Conservation (phyloP, 2,329 filamentous ascomycete species). For the Parastagonospora nodorum region DNA sequence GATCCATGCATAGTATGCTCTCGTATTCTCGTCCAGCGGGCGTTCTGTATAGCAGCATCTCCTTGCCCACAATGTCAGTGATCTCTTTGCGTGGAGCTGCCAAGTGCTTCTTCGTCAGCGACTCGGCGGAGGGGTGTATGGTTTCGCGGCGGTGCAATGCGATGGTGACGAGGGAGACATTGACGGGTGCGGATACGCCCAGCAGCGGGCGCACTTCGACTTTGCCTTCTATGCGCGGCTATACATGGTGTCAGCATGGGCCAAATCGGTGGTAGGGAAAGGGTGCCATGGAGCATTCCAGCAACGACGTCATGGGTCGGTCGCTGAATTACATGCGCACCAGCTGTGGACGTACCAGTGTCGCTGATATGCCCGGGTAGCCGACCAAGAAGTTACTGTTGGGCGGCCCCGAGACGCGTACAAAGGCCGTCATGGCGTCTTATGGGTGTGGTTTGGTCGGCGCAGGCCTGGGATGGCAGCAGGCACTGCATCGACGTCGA, state of each 20-base stretch:
- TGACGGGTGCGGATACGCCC: conserved; percentile 86
- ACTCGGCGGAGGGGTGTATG: conserved; percentile 95
- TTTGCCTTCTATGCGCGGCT: conserved; percentile 97
- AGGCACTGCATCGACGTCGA: conserved; percentile 43
- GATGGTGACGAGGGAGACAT: conserved; percentile 91
- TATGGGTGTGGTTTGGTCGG: conserved; percentile 32
- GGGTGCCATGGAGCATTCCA: conserved; percentile 3
- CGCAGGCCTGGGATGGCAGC: conserved; percentile 40
- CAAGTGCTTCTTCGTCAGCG: conserved; percentile 87
- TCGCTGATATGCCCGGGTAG: conserved; percentile 97
- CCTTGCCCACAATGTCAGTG: conserved; percentile 91
- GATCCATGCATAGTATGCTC: conserved; percentile 90
- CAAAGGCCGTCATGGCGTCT: conserved; percentile 68
- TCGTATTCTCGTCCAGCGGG: conserved; percentile 83
- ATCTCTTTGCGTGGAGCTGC: conserved; percentile 89
- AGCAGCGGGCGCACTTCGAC: conserved; percentile 90
- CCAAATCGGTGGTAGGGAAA: conserved; percentile 7
- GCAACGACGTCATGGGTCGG: conserved; percentile 3
- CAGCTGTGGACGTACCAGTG: conserved; percentile 70
- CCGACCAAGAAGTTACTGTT: conserved; percentile 97
- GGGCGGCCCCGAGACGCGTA: conserved; percentile 94
- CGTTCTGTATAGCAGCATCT: conserved; percentile 89
- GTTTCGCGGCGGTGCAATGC: conserved; percentile 91
- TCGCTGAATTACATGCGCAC: conserved; percentile 2
- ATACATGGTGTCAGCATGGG: conserved; percentile 29